phyloP scores from a whole-genome alignment of 768 basidiomycete genomes.

The Russula sp. region DNA sequence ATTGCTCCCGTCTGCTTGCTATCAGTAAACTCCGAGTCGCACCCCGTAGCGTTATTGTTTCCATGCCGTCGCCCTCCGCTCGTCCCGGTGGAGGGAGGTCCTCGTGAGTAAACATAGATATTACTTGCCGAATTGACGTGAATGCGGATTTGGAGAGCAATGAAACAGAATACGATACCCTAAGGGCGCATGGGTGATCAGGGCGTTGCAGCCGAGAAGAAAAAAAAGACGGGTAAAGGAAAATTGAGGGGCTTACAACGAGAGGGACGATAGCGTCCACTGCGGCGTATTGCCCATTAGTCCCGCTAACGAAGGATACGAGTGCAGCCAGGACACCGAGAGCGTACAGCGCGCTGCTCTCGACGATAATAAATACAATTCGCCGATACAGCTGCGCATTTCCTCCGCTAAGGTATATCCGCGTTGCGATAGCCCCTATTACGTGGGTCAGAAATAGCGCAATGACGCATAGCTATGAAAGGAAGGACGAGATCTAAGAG shows the following conservation, averaged over 20 bases:
- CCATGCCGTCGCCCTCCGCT: background rate
- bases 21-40: background rate
- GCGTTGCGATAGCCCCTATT: conserved; percentile 16
- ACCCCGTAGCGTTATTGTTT: background rate
- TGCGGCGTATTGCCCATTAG: conserved; percentile 9
- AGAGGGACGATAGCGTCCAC: conserved; percentile 18
- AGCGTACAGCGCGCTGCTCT: conserved; percentile 18
- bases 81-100: background rate
- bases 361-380: conserved; percentile 8
- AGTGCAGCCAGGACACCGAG: background rate
- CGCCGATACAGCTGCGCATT: background rate
- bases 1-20: background rate
- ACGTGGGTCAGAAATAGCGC: background rate
- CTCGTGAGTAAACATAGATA: background rate
- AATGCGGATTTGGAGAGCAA: conserved; percentile 21
- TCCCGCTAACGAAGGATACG: background rate
- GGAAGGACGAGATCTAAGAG: background rate
- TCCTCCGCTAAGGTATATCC: background rate
- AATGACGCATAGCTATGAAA: background rate
- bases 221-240: background rate
- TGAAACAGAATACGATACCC: conserved; percentile 19
- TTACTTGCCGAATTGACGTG: background rate
- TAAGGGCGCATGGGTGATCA: background rate
- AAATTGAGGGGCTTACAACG: background rate
- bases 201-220: background rate